Conservation (phyloP, 2,329 filamentous ascomycete genomes). For the Pseudogymnoascus sp. region DNA sequence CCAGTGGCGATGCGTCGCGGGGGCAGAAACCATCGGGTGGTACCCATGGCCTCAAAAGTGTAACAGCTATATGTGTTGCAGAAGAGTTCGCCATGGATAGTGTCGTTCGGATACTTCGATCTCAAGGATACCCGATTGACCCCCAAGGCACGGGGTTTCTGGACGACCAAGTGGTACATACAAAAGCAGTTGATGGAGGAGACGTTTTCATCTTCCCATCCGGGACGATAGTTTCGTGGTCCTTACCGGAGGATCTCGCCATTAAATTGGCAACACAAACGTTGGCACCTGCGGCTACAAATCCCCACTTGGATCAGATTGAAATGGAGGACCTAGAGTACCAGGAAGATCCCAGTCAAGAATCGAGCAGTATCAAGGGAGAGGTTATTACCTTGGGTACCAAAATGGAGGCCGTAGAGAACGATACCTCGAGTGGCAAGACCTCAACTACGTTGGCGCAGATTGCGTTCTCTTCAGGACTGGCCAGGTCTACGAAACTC, state of each 20-base stretch:
- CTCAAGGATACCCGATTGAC: slow-evolving; percentile 55
- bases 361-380: slow-evolving; percentile 71
- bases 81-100: slow-evolving; percentile 57
- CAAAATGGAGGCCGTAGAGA: slow-evolving; percentile 42
- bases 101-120: slow-evolving; percentile 50
- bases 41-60: slow-evolving; percentile 33
- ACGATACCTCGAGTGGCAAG: slow-evolving; percentile 17
- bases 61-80: slow-evolving; percentile 55
- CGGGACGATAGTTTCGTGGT: slow-evolving; percentile 89
- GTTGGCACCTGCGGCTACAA: slow-evolving; percentile 68
- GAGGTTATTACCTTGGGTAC: slow-evolving; percentile 88
- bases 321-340: slow-evolving; percentile 92
- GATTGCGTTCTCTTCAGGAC: slow-evolving; percentile 90
- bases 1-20: slow-evolving; percentile 32
- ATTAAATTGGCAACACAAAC: slow-evolving; percentile 61
- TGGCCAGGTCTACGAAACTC: slow-evolving; percentile 88
- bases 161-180: slow-evolving; percentile 55
- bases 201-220: slow-evolving; percentile 96
- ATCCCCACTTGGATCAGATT: slow-evolving; percentile 61
- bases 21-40: slow-evolving; percentile 21
- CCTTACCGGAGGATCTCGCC: slow-evolving; percentile 68
- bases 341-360: slow-evolving; percentile 62
- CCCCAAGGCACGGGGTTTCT: slow-evolving; percentile 56
- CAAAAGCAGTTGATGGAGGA: slow-evolving; percentile 55
- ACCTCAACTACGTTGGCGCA: slow-evolving; percentile 71